These are phyloP conservation scores for Moringa oleifera DNA, from an alignment of 345 rosid genomes.

Conservation along the genomic window DNA sequence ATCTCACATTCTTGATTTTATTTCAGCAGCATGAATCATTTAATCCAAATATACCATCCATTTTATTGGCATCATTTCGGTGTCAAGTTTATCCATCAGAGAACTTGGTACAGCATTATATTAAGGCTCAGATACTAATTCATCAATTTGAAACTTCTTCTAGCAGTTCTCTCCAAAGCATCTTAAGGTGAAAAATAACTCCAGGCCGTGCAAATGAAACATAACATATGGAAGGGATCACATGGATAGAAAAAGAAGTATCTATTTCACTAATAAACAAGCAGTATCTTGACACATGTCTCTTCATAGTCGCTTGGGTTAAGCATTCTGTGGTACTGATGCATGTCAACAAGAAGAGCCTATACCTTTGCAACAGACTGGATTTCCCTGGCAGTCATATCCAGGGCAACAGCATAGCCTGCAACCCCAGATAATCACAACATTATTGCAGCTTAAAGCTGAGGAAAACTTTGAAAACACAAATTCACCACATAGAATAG, in stretches of 20 bases:
- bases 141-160: background rate
- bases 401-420: conserved; percentile 92
- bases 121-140: no score
- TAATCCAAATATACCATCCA: background rate
- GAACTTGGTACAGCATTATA: conserved; percentile 2
- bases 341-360: background rate
- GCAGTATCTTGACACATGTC: no score
- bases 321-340: no score
- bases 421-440: conserved; percentile 11
- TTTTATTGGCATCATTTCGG: background rate
- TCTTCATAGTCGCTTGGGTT: no score
- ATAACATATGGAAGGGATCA: background rate
- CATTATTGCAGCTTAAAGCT: background rate
- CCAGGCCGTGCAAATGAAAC: background rate
- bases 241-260: background rate
- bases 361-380: conserved; percentile 88
- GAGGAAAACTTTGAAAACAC: no score
- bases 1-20: background rate
- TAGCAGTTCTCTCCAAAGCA: background rate
- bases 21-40: background rate
- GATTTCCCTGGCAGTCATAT: conserved; percentile 91
- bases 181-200: background rate
- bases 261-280: background rate
- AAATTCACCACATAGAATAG: no score
- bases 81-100: background rate